phyloP scores from a whole-genome alignment of 1,139 yeast genomes.

The Lodderomyces jiufengensis region DNA sequence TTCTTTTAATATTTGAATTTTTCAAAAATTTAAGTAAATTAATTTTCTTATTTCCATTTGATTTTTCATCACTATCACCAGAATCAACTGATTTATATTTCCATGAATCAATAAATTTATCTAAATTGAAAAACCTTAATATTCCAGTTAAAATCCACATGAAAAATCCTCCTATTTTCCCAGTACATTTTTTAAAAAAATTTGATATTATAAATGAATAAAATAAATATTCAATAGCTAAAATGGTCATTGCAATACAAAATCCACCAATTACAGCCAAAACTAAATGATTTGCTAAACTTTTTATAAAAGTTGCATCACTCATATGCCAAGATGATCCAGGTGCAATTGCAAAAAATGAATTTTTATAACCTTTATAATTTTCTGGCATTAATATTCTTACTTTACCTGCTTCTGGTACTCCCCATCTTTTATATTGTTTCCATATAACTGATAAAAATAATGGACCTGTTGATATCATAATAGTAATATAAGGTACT shows the following conservation, averaged over 20 bases:
- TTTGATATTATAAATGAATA: slow-evolving; percentile 43
- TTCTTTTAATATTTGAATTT: slow-evolving; percentile 24
- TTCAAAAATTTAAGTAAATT: slow-evolving; percentile 9
- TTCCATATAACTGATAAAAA: slow-evolving; percentile 85
- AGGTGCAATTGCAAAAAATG: slow-evolving; percentile 68
- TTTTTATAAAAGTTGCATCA: slow-evolving; percentile 74
- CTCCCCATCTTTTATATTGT: slow-evolving; percentile 78
- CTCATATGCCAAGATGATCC: slow-evolving; percentile 91
- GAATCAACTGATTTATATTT: background rate
- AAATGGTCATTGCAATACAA: slow-evolving; percentile 50
- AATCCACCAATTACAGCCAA: slow-evolving; percentile 70
- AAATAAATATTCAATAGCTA: slow-evolving; percentile 61
- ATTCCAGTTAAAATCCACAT: slow-evolving; percentile 5
- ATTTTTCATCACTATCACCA: slow-evolving; percentile 2
- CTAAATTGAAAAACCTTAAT: slow-evolving; percentile 14
- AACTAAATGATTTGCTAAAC: slow-evolving; percentile 66
- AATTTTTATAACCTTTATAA: slow-evolving; percentile 53
- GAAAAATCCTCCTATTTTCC: slow-evolving; percentile 8
- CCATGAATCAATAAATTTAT: slow-evolving; percentile 8
- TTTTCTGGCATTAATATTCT: slow-evolving; percentile 68
- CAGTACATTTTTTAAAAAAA: slow-evolving; percentile 25
- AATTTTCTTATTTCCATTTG: slow-evolving; percentile 4
- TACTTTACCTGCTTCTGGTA: slow-evolving; percentile 60
- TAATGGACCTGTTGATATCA: slow-evolving; percentile 92
- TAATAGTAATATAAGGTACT: slow-evolving; percentile 84